Base-by-base conservation (phyloP, 1,284 basidiomycete genomes). In the Cutaneotrichosporon cutaneum region DNA sequence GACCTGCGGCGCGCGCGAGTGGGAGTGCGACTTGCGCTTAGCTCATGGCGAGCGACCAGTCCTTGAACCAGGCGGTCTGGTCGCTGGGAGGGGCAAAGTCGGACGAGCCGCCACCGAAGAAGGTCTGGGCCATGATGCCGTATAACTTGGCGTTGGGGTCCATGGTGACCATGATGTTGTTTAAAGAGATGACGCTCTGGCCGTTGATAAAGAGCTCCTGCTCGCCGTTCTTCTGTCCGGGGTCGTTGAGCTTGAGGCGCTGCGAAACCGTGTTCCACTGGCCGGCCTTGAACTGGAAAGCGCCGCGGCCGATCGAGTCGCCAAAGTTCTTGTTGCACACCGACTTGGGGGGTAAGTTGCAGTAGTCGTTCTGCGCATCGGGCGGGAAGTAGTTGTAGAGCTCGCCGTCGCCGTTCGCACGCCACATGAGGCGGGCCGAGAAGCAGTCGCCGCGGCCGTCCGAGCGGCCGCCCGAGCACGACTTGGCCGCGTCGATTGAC, bases 41-140 rank as follows among this genome's bases (percentile, higher is more conserved):
- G 65, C 83, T 82, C 72, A 87, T 83, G 53, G 85, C 82, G 60
- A 86, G 78, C 24, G 85, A 85, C 79, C 87, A 87, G 75, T 87
- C 86, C 70, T 85, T 84, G 78, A 87, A 87, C 73, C 80, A 88
- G 32, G 82, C 74, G 68, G 82, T 80, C 76, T 87, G 86, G 60
- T 82, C 80, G 71, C 83, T 81, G 22, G 86, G 83, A 7, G 84
- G 83, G 24, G 84, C 86, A 76, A 81, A 88, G 16, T 80, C 72
- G 9, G 72, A 32, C 35, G 78, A 77, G 44, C 60, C 62, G 62
- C 66, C 75, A 47, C 70, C 88, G 63, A 90, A 90, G 83, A 88
- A 88, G 47, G 86, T 85, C 78, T 88, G 86, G 77, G 85, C 83
- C 80, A 85, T 84, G 65, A 87, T 82, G 52, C 86, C 87, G 47